These are phyloP conservation scores for Pezicula radicicola DNA, from an alignment of 2,329 filamentous ascomycete genomes.

Conservation along the genomic window DNA sequence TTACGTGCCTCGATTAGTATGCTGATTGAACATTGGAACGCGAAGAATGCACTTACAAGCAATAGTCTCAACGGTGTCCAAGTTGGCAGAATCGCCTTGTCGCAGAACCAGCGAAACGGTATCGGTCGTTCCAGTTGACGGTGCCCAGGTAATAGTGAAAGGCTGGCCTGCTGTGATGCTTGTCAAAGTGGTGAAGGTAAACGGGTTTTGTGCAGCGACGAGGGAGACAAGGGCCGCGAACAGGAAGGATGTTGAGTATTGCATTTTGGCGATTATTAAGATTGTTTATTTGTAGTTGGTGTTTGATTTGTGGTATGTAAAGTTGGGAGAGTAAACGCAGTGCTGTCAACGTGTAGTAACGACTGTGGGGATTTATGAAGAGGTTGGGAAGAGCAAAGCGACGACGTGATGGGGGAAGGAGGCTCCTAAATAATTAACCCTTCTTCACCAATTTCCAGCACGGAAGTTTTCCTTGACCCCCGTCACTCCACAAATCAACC, in stretches of 20 bases:
- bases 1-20: conserved; percentile 8
- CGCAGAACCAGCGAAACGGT: conserved; percentile 15
- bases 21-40: conserved; percentile 2
- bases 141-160: conserved; percentile 11
- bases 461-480: no score
- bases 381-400: no score
- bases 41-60: conserved; percentile 4
- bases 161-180: conserved; percentile 6
- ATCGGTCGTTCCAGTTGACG: conserved; percentile 12
- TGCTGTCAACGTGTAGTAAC: no score
- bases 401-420: no score
- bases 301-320: not conserved
- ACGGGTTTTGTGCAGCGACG: conserved; percentile 17
- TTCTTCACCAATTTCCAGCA: no score
- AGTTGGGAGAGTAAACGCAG: not conserved
- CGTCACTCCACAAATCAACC: no score
- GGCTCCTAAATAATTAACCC: no score
- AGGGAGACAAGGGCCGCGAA: conserved; percentile 10
- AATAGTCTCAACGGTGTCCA: conserved; percentile 9
- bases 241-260: conserved; percentile 14
- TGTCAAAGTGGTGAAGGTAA: conserved; percentile 15
- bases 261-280: conserved; percentile 12
- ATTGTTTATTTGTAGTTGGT: not conserved
- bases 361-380: no score
- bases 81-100: conserved; percentile 7